Percentiles rank a stretch among this genome's conserved stretches.
These are phyloP conservation scores for Monilinia laxa DNA, from an alignment of 2,329 filamentous ascomycete genomes.

Conservation along the genomic window DNA sequence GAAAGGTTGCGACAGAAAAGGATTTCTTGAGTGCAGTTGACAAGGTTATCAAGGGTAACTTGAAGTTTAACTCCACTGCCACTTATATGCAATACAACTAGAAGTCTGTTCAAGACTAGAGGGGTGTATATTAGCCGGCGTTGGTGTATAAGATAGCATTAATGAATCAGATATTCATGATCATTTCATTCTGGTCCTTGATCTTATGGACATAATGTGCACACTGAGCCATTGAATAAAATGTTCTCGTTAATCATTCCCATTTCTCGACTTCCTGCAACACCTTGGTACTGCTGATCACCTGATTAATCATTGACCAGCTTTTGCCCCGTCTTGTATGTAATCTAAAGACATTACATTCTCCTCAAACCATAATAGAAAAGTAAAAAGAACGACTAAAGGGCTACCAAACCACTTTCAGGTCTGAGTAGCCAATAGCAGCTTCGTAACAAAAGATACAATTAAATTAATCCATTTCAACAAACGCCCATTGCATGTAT, in stretches of 20 bases:
- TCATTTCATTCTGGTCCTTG: neutral
- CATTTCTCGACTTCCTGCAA: neutral
- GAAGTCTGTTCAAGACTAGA: slow-evolving; percentile 29
- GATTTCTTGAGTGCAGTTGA: slow-evolving; percentile 97
- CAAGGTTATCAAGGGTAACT: slow-evolving; percentile 98
- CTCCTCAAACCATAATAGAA: too few species aligned
- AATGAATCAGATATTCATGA: slow-evolving; percentile 29
- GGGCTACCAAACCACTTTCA: too few species aligned
- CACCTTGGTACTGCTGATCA: neutral
- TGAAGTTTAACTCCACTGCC: slow-evolving; percentile 99
- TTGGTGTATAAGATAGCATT: slow-evolving; percentile 39
- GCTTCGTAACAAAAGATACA: too few species aligned
- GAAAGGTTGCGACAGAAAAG: slow-evolving; percentile 98
- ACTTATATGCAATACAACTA: slow-evolving; percentile 99
- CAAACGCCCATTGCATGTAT: too few species aligned
- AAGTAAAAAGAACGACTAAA: neutral
- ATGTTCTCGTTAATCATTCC: neutral
- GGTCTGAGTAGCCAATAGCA: too few species aligned
- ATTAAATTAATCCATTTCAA: too few species aligned
- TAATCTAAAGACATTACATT: neutral
- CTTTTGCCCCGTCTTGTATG: neutral
- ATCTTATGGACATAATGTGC: neutral
- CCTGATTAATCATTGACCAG: neutral
- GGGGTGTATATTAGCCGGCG: slow-evolving; percentile 40
- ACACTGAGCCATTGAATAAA: neutral